Conservation (phyloP, 495 filamentous ascomycete genomes). For the Cryomyces minteri region DNA sequence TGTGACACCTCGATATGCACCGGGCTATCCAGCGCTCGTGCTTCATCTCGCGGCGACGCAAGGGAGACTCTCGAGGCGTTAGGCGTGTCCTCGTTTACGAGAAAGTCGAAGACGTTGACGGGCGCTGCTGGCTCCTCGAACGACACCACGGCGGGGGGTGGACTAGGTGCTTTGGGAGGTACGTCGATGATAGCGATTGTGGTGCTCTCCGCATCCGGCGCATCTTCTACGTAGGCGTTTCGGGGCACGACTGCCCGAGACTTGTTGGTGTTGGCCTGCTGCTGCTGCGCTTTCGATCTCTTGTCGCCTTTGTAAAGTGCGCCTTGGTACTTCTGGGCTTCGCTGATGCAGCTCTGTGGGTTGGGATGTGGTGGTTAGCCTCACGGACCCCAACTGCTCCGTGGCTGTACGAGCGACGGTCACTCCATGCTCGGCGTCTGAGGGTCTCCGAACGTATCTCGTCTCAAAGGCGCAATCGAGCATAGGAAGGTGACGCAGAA, state of each 20-base stretch:
- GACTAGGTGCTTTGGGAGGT: constrained; percentile 57
- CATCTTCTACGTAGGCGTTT: constrained; percentile 66
- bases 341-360: constrained; percentile 56
- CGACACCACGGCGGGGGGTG: constrained; percentile 29
- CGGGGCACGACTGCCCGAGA: constrained; percentile 26
- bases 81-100: constrained; percentile 56
- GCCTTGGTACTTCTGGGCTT: constrained; percentile 94
- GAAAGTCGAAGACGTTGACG: constrained; percentile 84
- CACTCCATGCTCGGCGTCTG: too few relatives aligned
- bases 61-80: constrained; percentile 47
- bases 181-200: constrained; percentile 31
- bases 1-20: background rate
- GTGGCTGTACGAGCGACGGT: too few relatives aligned
- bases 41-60: constrained; percentile 3
- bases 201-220: constrained; percentile 34
- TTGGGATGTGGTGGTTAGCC: too few relatives aligned
- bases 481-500: background rate
- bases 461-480: background rate
- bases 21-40: background rate
- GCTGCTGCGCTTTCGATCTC: constrained; percentile 26
- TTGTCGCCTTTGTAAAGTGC: constrained; percentile 72
- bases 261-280: constrained; percentile 6
- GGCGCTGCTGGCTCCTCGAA: constrained; percentile 18
- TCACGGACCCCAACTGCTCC: too few relatives aligned
- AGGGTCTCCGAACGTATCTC: background rate